Evolutionary conservation across 331 rosid genomes (phyloP).

Genomic region (Malus hybrid): DNA sequence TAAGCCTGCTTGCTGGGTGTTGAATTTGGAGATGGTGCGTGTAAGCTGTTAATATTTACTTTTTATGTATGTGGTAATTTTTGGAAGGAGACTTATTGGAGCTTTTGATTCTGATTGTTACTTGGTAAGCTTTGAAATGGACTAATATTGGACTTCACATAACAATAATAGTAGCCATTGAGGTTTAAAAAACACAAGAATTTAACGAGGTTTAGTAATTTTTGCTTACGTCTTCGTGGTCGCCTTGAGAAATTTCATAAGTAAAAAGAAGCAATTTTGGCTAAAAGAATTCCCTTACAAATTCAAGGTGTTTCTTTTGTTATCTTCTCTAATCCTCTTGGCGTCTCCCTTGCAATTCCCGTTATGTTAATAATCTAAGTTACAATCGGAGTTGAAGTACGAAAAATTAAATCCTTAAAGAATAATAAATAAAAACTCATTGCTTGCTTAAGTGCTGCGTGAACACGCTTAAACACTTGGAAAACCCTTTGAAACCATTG

Average conservation of each 20-base stretch:
- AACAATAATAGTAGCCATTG: not conserved
- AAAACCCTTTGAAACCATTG: too few species aligned
- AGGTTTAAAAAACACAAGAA: not conserved
- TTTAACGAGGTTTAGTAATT: not conserved
- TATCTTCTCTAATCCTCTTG: not conserved
- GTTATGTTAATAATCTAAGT: too few species aligned
- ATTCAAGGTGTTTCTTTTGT: not conserved
- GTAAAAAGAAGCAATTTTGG: not conserved
- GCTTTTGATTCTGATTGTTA: not conserved
- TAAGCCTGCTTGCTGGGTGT: not conserved
- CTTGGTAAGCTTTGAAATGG: not conserved
- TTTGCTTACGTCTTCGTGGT: not conserved
- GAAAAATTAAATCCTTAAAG: too few species aligned
- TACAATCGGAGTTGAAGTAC: too few species aligned
- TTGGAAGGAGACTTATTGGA: not conserved
- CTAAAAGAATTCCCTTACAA: not conserved
- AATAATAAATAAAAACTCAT: too few species aligned
- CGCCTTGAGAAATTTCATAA: not conserved
- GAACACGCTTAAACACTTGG: too few species aligned
- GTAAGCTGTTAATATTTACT: not conserved
- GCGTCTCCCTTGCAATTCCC: conserved; percentile 47
- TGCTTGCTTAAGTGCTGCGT: too few species aligned
- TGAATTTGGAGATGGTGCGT: not conserved
- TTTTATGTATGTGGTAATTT: not conserved
- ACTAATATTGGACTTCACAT: not conserved